Conservation (phyloP, 2,329 filamentous ascomycete species). For the Colletotrichum lentis region DNA sequence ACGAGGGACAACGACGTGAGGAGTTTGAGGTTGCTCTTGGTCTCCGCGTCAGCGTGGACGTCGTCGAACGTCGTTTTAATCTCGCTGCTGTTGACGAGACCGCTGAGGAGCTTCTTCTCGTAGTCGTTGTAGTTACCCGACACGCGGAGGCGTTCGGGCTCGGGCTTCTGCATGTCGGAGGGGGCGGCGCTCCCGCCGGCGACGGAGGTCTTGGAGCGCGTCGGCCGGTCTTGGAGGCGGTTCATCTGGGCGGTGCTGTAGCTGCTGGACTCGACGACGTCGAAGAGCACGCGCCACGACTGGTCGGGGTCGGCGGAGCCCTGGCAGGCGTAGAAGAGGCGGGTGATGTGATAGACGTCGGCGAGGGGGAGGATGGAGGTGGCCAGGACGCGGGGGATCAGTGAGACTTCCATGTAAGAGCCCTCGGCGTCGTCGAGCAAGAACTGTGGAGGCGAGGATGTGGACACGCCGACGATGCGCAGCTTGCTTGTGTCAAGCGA, state of each 20-base stretch:
- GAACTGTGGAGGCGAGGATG: slow-evolving; percentile 32
- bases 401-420: slow-evolving; percentile 36
- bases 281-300: slow-evolving; percentile 36
- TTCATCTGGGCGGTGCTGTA: slow-evolving; percentile 30
- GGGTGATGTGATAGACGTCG: slow-evolving; percentile 52
- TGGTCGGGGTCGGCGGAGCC: slow-evolving; percentile 23
- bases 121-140: slow-evolving; percentile 70
- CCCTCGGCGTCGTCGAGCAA: slow-evolving; percentile 29
- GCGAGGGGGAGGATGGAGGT: slow-evolving; percentile 49
- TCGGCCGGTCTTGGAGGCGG: slow-evolving; percentile 20
- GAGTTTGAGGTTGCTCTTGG: slow-evolving; percentile 85
- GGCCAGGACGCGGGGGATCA: slow-evolving; percentile 37
- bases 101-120: slow-evolving; percentile 82
- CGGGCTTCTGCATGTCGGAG: slow-evolving; percentile 24
- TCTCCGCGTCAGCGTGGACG: slow-evolving; percentile 83
- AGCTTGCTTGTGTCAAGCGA: slow-evolving; percentile 36
- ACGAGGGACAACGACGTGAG: slow-evolving; percentile 87
- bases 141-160: slow-evolving; percentile 36
- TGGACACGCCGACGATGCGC: slow-evolving; percentile 30
- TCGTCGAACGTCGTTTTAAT: slow-evolving; percentile 89
- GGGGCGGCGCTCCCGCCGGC: slow-evolving; percentile 26
- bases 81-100: slow-evolving; percentile 81
- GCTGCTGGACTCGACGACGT: slow-evolving; percentile 37
- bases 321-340: slow-evolving; percentile 37
- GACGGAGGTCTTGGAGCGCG: slow-evolving; percentile 37